Percentiles rank a stretch among this genome's conserved stretches.
Evolutionary conservation across 208 protist species (phyloP).

Genomic region (Crithidia bombi): DNA sequence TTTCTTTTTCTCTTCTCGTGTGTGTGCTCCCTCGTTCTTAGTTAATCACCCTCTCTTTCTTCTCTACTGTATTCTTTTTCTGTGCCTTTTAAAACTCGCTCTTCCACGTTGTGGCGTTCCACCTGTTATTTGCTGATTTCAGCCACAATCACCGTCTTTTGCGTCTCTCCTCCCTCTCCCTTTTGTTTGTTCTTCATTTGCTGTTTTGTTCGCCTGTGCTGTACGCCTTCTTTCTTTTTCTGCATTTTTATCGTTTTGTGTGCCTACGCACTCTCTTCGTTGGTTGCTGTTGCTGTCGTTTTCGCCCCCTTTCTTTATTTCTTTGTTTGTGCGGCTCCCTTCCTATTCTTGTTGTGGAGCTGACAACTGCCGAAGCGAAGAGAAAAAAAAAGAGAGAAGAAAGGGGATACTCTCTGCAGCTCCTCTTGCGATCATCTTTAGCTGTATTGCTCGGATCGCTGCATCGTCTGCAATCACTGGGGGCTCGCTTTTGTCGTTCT

Average conservation of each 20-base stretch:
- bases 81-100: neutral
- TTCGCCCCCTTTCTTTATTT: neutral
- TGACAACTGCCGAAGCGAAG: too few relatives aligned
- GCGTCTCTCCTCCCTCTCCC: neutral
- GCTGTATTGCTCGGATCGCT: too few relatives aligned
- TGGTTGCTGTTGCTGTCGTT: neutral
- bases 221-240: neutral
- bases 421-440: neutral
- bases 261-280: too few relatives aligned
- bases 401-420: neutral
- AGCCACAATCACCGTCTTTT: neutral
- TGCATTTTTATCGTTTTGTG: too few relatives aligned
- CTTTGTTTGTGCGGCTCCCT: neutral
- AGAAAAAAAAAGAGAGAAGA: slow-evolving; percentile 3
- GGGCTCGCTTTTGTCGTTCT: slow-evolving; percentile 9
- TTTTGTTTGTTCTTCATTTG: slow-evolving; percentile 5
- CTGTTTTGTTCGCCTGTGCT: neutral
- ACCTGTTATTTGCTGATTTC: slow-evolving; percentile 1
- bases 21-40: neutral
- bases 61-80: slow-evolving; percentile 7
- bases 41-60: neutral
- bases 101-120: neutral
- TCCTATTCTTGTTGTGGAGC: too few relatives aligned
- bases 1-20: neutral
- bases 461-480: neutral